These are phyloP conservation scores for Tetracladium setigerum DNA, from an alignment of 495 filamentous ascomycete species.

Conservation along the genomic window DNA sequence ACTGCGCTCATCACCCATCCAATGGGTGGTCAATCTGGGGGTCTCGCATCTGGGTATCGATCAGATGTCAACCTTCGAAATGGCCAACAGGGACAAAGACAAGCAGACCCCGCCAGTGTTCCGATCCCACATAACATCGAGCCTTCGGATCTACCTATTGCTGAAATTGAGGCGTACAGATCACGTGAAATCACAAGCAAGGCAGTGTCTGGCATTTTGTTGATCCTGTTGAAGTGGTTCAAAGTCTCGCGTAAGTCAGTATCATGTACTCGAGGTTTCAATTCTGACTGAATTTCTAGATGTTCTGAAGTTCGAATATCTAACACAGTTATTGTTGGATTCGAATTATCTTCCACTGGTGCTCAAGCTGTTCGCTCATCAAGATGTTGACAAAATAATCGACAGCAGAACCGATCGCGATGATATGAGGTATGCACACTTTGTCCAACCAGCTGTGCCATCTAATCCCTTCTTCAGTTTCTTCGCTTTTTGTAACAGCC, in stretches of 20 bases:
- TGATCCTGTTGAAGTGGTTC: constrained; percentile 92
- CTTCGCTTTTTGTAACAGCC: constrained; percentile 71
- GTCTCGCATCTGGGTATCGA: constrained; percentile 15
- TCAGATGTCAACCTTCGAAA: constrained; percentile 20
- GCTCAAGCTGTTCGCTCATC: constrained; percentile 84
- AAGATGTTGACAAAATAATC: constrained; percentile 84
- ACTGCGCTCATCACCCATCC: constrained; percentile 44
- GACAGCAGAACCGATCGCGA: constrained; percentile 77
- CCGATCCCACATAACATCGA: constrained; percentile 23
- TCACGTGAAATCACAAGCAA: constrained; percentile 82
- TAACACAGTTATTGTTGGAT: constrained; percentile 87
- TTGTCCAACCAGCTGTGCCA: not conserved
- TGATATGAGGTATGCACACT: constrained; percentile 61
- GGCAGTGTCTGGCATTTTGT: constrained; percentile 76
- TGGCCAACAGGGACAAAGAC: constrained; percentile 7
- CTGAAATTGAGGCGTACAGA: constrained; percentile 74
- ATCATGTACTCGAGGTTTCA: not conserved
- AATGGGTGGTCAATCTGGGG: constrained; percentile 19
- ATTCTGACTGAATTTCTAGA: constrained; percentile 47
- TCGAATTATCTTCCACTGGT: constrained; percentile 89
- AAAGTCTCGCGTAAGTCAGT: constrained; percentile 75
- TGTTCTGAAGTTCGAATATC: constrained; percentile 90
- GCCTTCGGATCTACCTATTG: constrained; percentile 35
- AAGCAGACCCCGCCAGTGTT: constrained; percentile 16
- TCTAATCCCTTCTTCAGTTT: constrained; percentile 49